Evolutionary conservation across 257 asterid genomes (phyloP), one percentile per base, ranked within the genome.

Genomic region (Voacanga thouarsii): DNA sequence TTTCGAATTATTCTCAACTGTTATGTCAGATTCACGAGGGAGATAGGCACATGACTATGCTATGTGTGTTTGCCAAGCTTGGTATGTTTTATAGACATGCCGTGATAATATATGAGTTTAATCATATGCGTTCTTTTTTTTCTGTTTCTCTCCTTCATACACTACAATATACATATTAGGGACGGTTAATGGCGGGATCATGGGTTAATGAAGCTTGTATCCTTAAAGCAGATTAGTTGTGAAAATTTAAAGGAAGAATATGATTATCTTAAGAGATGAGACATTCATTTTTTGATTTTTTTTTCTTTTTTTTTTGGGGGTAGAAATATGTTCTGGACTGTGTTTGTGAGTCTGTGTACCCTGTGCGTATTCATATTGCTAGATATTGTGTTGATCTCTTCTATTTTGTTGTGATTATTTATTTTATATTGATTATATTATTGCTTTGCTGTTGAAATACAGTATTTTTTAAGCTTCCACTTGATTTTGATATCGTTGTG

Each of bases 1-100:
- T 78, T 75, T 83, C 23, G 81, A 74, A 76, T 83, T 39, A 72
- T 77, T 79, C 72, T 57, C 28, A 2, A 23, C n/a, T n/a, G 5
- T 56, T 57, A 1, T 74, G 7, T 37, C 19, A 24, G 66, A 43
- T 51, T 11, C 21, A 55, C 61, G 33, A 65, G 71, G 45, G 16
- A 68, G 51, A 66, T 37, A 6, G 47, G 6, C 53, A 41, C 51
- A 41, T 67, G 72, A 39, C 18, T 8, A 7, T 24, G 59, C 26
- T 3, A 0, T 23, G 23, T 18, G 6, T 18, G 1, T 44, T 21
- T 10, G 50, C 50, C 44, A 18, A 9, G 74, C 19, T 4, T 69
- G 59, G 23, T 12, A 10, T 0, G 59, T 53, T 55, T 55, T 18
- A 73, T 33, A 24, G 44, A 51, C 66, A 19, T 12, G 45, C 28